A percentile compares a stretch with the other conserved stretches of the same genome.
phyloP scores from a whole-genome alignment of 495 filamentous ascomycete species.

The Penicillium malachiteum region DNA sequence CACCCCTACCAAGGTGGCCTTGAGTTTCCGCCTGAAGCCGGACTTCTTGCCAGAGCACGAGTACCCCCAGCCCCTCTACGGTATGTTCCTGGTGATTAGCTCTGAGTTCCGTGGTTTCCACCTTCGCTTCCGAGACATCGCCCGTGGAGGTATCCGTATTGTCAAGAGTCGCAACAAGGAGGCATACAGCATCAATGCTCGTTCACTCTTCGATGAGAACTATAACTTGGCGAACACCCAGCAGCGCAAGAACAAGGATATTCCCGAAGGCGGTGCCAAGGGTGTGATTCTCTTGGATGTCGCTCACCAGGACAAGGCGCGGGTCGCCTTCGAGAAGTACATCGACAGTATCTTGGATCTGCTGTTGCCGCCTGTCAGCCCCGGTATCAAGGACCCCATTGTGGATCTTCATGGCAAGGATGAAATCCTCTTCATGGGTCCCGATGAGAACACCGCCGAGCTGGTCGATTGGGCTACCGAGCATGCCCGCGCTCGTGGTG shows the following conservation, averaged over 20 bases:
- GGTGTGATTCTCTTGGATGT: conserved; percentile 94
- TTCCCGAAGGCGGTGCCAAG: conserved; percentile 98
- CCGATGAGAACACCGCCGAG: conserved; percentile 97
- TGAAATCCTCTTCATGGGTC: conserved; percentile 97
- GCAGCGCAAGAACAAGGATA: conserved; percentile 99
- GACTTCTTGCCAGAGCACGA: conserved; percentile 85
- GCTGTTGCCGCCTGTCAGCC: conserved; percentile 81
- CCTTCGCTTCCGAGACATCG: conserved; percentile 94
- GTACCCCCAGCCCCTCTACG: conserved; percentile 90
- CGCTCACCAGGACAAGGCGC: conserved; percentile 86
- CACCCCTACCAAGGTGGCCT: conserved; percentile 96
- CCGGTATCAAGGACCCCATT: conserved; percentile 98
- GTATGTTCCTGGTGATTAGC: conserved; percentile 97
- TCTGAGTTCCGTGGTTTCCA: conserved; percentile 97
- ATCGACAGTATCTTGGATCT: conserved; percentile 97
- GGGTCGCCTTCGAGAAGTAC: conserved; percentile 97
- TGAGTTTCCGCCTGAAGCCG: conserved; percentile 93
- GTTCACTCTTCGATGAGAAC: conserved; percentile 96
- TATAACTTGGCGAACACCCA: conserved; percentile 98
- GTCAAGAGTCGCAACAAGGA: conserved; percentile 96
- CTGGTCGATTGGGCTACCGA: conserved; percentile 97
- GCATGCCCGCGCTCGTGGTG: conserved; percentile 83
- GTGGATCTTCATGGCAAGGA: conserved; percentile 91
- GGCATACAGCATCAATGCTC: conserved; percentile 92
- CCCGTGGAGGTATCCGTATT: conserved; percentile 95